Conservation (phyloP, 2,329 filamentous ascomycete species). For the Colletotrichum shisoi region DNA sequence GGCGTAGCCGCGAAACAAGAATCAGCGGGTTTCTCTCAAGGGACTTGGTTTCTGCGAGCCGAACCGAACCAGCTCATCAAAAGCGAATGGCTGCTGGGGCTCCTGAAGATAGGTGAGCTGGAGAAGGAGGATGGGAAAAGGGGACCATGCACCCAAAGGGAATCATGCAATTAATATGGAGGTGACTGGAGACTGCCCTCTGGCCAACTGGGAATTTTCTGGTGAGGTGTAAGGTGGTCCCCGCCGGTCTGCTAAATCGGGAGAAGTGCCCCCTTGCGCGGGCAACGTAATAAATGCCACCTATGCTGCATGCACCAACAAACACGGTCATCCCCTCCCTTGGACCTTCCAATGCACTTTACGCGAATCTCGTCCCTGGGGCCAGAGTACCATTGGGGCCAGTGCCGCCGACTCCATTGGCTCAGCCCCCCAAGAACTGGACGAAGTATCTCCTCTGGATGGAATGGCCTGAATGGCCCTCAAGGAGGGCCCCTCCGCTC, state of each 20-base stretch:
- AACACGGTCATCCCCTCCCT: slow-evolving; percentile 32
- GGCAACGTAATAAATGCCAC: slow-evolving; percentile 39
- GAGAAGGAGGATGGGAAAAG: slow-evolving; percentile 17
- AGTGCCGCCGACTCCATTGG: slow-evolving; percentile 18
- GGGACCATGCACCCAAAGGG: slow-evolving; percentile 4
- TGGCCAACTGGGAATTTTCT: slow-evolving; percentile 27
- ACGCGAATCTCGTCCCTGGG: slow-evolving; percentile 30
- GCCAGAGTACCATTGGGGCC: neutral
- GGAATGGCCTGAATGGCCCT: slow-evolving; percentile 34
- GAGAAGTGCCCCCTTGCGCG: slow-evolving; percentile 32
- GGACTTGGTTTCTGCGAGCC: slow-evolving; percentile 16
- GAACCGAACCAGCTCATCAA: slow-evolving; percentile 32
- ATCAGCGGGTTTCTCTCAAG: slow-evolving; percentile 26
- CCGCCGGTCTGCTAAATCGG: slow-evolving; percentile 32
- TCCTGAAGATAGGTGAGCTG: slow-evolving; percentile 10
- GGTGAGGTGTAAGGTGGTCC: slow-evolving; percentile 17
- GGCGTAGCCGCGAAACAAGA: slow-evolving; percentile 22
- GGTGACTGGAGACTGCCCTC: slow-evolving; percentile 31
- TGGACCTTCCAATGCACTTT: slow-evolving; percentile 32
- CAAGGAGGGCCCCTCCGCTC: slow-evolving; percentile 12
- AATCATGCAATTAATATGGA: slow-evolving; percentile 38
- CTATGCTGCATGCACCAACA: slow-evolving; percentile 40
- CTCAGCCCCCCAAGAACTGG: neutral
- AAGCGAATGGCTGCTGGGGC: slow-evolving; percentile 17
- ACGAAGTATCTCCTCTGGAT: slow-evolving; percentile 28